Percentiles rank a stretch among this genome's conserved stretches.
Evolutionary conservation across 108 stramenopile genomes (phyloP).

Genomic region (Cafeteria roenbergensis): DNA sequence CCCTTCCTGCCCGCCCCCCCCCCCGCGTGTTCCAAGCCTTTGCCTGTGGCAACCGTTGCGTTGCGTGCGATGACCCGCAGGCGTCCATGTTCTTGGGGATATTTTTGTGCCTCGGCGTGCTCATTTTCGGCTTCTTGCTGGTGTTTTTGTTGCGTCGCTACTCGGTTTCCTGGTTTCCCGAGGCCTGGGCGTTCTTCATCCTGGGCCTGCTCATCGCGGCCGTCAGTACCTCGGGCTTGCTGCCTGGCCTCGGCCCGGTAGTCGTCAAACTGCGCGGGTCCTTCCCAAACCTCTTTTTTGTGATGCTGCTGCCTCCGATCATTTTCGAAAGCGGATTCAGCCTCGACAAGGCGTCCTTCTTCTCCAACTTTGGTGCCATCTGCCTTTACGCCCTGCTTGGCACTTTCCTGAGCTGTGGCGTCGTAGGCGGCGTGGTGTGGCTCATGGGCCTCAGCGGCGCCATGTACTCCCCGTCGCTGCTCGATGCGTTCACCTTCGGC

Average conservation of each 20-base stretch:
- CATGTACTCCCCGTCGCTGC: constrained; percentile 20
- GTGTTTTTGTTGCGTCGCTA: background rate
- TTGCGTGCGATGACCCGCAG: too few species aligned
- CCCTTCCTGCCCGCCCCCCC: too few species aligned
- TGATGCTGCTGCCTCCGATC: constrained; percentile 64
- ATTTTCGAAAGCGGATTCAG: constrained; percentile 71
- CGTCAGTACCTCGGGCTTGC: too few species aligned
- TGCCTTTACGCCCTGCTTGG: constrained; percentile 52
- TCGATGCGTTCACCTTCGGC: constrained; percentile 60
- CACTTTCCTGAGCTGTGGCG: constrained; percentile 48
- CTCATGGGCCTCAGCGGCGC: constrained; percentile 16
- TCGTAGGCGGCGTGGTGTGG: constrained; percentile 44
- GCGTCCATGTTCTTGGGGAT: background rate
- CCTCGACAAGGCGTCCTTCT: constrained; percentile 47
- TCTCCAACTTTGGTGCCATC: constrained; percentile 51
- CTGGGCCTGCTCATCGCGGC: background rate
- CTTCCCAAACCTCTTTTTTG: constrained; percentile 54
- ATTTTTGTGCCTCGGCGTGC: background rate
- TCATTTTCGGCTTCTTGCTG: background rate
- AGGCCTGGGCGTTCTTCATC: background rate
- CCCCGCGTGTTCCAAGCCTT: too few species aligned
- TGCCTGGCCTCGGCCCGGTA: too few species aligned
- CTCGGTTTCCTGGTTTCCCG: background rate
- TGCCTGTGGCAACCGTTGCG: too few species aligned
- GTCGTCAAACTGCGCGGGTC: background rate